Percentiles rank a stretch among this genome's conserved stretches.
These are phyloP conservation scores for Leccinellum albellum DNA, from an alignment of 768 basidiomycete species.

Conservation along the genomic window DNA sequence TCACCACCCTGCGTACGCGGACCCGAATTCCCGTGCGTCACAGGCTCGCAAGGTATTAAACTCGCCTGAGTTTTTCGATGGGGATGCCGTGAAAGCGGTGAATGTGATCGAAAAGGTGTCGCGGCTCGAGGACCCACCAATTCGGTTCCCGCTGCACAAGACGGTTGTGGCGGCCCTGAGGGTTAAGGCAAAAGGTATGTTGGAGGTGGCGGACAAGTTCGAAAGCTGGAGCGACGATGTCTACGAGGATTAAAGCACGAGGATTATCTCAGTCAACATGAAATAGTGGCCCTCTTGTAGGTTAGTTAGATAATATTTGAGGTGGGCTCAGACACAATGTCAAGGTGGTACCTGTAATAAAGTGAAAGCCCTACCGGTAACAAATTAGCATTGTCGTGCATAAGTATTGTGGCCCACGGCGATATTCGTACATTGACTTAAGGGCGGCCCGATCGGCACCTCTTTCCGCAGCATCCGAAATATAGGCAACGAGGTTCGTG, in stretches of 20 bases:
- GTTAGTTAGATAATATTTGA: too few species aligned
- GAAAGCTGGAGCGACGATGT: conserved; percentile 17
- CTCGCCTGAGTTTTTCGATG: not conserved
- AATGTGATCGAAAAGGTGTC: conserved; percentile 12
- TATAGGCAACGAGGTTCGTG: too few species aligned
- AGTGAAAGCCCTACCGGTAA: too few species aligned
- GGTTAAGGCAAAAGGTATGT: conserved; percentile 10
- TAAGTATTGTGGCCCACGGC: too few species aligned
- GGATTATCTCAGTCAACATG: not conserved
- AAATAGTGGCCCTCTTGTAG: too few species aligned
- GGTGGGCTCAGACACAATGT: too few species aligned
- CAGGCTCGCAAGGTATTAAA: not conserved
- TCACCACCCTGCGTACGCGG: conserved; percentile 18
- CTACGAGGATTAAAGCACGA: conserved; percentile 1
- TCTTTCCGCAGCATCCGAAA: too few species aligned
- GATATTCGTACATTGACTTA: too few species aligned
- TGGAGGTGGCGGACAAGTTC: conserved; percentile 7
- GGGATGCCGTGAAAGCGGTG: conserved; percentile 11
- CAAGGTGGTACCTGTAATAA: too few species aligned
- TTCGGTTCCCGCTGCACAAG: conserved; percentile 14
- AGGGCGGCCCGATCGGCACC: too few species aligned
- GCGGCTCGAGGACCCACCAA: conserved; percentile 12
- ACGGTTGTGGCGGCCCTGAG: conserved; percentile 1
- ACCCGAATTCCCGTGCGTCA: conserved; percentile 2
- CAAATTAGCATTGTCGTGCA: too few species aligned